Evolutionary conservation across 768 basidiomycete genomes (phyloP), one percentile per base, ranked within the genome.

Genomic region (Saitozyma sp.): DNA sequence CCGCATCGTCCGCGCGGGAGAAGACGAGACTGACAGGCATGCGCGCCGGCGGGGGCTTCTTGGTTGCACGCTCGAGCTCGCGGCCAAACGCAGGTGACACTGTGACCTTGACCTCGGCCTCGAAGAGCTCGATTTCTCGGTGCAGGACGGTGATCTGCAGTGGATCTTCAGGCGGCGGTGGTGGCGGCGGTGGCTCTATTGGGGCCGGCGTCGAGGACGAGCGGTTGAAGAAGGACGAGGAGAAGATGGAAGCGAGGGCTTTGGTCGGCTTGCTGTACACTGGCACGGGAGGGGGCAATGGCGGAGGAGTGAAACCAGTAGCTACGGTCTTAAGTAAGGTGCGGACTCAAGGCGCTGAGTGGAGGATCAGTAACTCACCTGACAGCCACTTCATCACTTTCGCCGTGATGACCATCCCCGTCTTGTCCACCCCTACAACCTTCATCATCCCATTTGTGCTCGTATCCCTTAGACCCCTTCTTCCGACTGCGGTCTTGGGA

Each of bases 21-120:
- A 91, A 98, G 46, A 99, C 91, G 11, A 99, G 83, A 67, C 89
- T 86, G 58, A 90, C 89, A 59, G 84, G 86, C 75, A 93, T 84
- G 56, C 82, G 84, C 6, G 80, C 81, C 0, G 95, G 95, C 0
- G 91, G 89, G 58, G 90, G 88, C 83, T 99, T 99, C 84, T 97
- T 97, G 10, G 94, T 99, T 0, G 92, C 90, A 62, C 95, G 83
- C 62, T 89, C 84, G 41, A 98, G 81, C 77, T 97, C 95, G 9
- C 62, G 48, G 3, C 65, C 73, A 50, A 82, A 79, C 7, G 73
- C 61, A 0, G 70, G 51, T 6, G 77, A 71, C 1, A 81, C 73
- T 3, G 75, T 69, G 13, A 82, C 79, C 13, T 67, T 65, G 43
- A 82, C 70, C 11, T 76, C 78, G 0, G 78, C 80, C 17, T 75